A percentile compares a stretch with the other conserved stretches of the same genome.
These are phyloP conservation scores for Dimargaris xerosporica DNA, from an alignment of 192 early-diverging fungal genomes.

Conservation along the genomic window DNA sequence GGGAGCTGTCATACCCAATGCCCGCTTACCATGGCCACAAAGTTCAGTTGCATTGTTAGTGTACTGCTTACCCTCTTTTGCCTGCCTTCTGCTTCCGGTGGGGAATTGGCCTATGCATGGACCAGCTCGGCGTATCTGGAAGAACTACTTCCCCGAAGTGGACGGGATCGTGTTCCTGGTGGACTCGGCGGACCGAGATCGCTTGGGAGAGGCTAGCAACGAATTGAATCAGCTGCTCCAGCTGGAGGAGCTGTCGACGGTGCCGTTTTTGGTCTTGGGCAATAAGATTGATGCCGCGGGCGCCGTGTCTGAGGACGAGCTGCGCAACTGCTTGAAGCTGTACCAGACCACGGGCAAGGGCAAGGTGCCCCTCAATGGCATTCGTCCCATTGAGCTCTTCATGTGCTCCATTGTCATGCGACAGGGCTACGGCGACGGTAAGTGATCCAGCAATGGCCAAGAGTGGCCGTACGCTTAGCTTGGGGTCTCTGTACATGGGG, in stretches of 20 bases:
- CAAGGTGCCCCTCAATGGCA: conserved; percentile 61
- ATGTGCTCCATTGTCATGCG: conserved; percentile 99
- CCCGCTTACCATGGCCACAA: no score
- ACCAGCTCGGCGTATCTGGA: conserved; percentile 90
- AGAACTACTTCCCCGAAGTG: conserved; percentile 97
- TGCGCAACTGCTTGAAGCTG: conserved; percentile 74
- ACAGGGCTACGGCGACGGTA: conserved; percentile 96
- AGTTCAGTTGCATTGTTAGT: no score
- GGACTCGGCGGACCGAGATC: conserved; percentile 69
- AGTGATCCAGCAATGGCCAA: not conserved
- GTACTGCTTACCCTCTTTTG: not conserved
- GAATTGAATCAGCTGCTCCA: conserved; percentile 88
- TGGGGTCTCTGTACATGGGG: not conserved
- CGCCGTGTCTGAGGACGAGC: conserved; percentile 86
- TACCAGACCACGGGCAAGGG: conserved; percentile 99
- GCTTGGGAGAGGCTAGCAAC: conserved; percentile 81
- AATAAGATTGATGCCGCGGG: conserved; percentile 97
- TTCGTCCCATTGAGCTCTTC: conserved; percentile 95
- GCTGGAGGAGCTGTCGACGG: conserved; percentile 82
- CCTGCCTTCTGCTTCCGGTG: not conserved
- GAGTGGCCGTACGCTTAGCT: not conserved
- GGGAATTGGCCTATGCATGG: no score
- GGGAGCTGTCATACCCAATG: no score
- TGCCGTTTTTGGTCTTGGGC: conserved; percentile 92
- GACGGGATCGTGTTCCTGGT: conserved; percentile 97